A percentile compares a stretch with the other conserved stretches of the same genome.
These are phyloP conservation scores for Croton setiger DNA, from an alignment of 441 rosid species.

Conservation along the genomic window DNA sequence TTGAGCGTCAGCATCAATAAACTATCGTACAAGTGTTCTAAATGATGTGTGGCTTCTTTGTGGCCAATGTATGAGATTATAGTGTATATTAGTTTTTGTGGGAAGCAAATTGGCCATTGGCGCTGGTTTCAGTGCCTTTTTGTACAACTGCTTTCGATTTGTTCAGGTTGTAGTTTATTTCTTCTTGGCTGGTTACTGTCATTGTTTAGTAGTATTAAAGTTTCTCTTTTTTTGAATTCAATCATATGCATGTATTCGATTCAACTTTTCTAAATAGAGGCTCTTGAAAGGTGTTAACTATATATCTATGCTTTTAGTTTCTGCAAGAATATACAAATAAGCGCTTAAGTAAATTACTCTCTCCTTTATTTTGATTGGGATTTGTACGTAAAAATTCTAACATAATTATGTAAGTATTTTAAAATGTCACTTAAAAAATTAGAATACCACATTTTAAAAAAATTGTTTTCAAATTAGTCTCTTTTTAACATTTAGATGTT, in stretches of 20 bases:
- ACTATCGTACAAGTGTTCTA: constrained; percentile 18
- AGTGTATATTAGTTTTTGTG: constrained; percentile 38
- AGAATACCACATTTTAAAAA: too few species aligned
- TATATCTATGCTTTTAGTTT: too few species aligned
- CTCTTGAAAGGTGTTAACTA: background rate
- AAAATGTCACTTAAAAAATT: too few species aligned
- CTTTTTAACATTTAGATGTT: too few species aligned
- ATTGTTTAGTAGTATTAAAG: background rate
- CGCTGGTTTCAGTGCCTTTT: constrained; percentile 17
- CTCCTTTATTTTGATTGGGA: too few species aligned
- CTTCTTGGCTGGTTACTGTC: constrained; percentile 5
- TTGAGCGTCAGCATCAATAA: constrained; percentile 26
- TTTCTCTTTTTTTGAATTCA: background rate
- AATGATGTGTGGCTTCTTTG: constrained; percentile 24
- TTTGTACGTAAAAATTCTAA: too few species aligned
- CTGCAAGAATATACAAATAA: too few species aligned
- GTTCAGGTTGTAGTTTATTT: constrained; percentile 16
- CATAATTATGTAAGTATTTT: too few species aligned
- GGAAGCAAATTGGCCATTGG: constrained; percentile 20
- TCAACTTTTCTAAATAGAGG: background rate
- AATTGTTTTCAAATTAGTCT: too few species aligned
- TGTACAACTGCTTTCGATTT: constrained; percentile 13
- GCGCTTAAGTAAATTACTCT: background rate
- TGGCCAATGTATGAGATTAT: constrained; percentile 21
- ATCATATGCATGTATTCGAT: background rate